Evolutionary conservation across 2,329 filamentous ascomycete genomes (phyloP), one percentile per base, ranked within the genome.

Genomic region (Aspergillus ibericus): DNA sequence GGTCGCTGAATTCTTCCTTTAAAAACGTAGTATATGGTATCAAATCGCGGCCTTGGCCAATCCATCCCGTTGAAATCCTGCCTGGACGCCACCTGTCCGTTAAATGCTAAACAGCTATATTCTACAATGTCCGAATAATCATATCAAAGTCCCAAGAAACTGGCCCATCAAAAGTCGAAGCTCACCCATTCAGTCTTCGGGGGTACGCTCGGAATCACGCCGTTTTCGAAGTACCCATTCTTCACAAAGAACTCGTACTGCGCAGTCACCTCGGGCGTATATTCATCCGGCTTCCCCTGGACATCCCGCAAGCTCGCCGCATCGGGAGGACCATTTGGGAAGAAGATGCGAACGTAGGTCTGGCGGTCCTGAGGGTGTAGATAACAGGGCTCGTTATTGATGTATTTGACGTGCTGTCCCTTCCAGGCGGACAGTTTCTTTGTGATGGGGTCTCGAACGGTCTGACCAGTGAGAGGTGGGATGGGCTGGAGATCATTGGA

Each of bases 141-240:
- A 42, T 27, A 32, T 22, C 15, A 53, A 52, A 34, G 38, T 10
- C 10, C 34, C 18, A 22, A 18, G 15, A 46, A 25, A 78, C 13
- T n/a, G 34, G 3, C 15, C n/a, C 12, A 12, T 36, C 74, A 93
- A 67, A 93, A 87, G 70, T 91, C 85, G 84, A 89, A 93, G 27
- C 78, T 75, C 64, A 86, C 87, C 81, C 87, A 93, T 69, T 93
- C 91, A 61, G 86, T 82, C 74, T 87, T 88, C 0, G 93, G 93
- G 18, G 93, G 91, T 47, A 92, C 77, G 66, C 89, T 82, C 0
- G 93, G 93, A 78, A 96, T 89, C 6, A 87, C 68, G 0, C 88
- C 88, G 35, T 86, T 85, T 42, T 83, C 81, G 72, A 96, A 96
- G 32, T 72, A 75, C 0, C 91, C 91, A 18, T 84, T 84, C 62